Percentiles rank a stretch among this genome's conserved stretches.
Evolutionary conservation across 2,329 filamentous ascomycete genomes (phyloP).

Genomic region (Epichloe sibirici): DNA sequence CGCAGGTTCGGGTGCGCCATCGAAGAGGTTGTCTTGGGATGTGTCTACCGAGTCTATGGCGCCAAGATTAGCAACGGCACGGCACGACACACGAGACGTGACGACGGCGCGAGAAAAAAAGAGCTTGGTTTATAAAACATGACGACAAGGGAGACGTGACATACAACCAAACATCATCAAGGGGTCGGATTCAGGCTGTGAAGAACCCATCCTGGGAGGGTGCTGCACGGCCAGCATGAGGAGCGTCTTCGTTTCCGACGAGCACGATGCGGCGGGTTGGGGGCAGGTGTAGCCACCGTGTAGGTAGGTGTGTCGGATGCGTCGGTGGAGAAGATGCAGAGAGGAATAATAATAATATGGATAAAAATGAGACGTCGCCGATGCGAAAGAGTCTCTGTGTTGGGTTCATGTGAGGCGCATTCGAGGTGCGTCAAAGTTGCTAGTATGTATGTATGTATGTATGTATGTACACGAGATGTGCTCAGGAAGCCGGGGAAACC

Average conservation of each 20-base stretch:
- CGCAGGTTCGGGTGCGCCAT: constrained; percentile 46
- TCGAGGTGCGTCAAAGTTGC: too few species aligned
- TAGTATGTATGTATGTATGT: too few species aligned
- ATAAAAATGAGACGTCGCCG: neutral
- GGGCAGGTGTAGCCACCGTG: neutral
- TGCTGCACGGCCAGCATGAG: constrained; percentile 45
- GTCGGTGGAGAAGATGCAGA: neutral
- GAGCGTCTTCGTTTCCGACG: constrained; percentile 23
- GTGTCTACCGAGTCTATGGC: constrained; percentile 32
- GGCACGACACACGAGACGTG: too few species aligned
- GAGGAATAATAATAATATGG: neutral
- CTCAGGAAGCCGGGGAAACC: constrained; percentile 7
- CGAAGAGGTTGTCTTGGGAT: constrained; percentile 32
- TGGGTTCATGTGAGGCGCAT: neutral
- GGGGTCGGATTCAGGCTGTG: constrained; percentile 38
- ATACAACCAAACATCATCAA: constrained; percentile 56
- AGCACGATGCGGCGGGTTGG: neutral
- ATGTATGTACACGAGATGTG: too few species aligned
- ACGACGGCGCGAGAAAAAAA: neutral
- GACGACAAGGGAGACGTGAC: constrained; percentile 19
- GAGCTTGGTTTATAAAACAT: neutral
- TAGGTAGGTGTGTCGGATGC: neutral
- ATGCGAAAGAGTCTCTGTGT: neutral
- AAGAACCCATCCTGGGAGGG: constrained; percentile 46
- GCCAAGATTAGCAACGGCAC: constrained; percentile 1